phyloP scores from a whole-genome alignment of 2,329 filamentous ascomycete species.

The Pestalotiopsis sp. region DNA sequence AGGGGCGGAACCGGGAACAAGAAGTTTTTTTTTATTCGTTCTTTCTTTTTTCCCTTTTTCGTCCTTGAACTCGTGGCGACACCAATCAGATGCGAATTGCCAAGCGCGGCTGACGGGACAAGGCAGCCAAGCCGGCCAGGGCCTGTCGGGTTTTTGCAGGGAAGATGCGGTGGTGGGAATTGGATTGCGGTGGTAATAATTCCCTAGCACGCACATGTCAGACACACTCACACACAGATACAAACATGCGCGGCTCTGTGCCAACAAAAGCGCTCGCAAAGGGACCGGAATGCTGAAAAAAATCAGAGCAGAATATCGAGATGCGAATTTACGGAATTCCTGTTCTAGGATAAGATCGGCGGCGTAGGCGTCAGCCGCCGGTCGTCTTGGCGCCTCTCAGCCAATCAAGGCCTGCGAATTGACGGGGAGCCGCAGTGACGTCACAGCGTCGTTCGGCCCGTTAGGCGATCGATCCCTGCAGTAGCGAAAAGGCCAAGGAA shows the following conservation, averaged over 20 bases:
- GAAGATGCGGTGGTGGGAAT: neutral
- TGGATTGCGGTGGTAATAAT: neutral
- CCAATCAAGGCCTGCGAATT: neutral
- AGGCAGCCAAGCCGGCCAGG: neutral
- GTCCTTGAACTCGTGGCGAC: neutral
- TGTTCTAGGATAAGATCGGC: neutral
- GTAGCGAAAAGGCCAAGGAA: conserved; percentile 1
- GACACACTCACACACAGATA: neutral
- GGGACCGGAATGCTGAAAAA: neutral
- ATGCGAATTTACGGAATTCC: neutral
- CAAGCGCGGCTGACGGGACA: neutral
- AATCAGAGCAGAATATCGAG: neutral
- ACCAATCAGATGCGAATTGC: neutral
- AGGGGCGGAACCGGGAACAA: neutral
- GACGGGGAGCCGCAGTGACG: conserved; percentile 7
- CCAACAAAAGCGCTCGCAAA: neutral
- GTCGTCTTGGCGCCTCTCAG: neutral
- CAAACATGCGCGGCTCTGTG: neutral
- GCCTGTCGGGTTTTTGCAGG: neutral
- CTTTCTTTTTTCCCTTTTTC: neutral
- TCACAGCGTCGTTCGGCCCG: conserved; percentile 1
- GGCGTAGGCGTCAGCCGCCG: neutral
- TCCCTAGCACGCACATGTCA: neutral
- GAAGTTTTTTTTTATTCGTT: neutral
- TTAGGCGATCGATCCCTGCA: conserved; percentile 1